Percentiles rank a stretch among this genome's conserved stretches.
These are phyloP conservation scores for Trypethelium eluteriae DNA, from an alignment of 495 filamentous ascomycete genomes.

Conservation along the genomic window DNA sequence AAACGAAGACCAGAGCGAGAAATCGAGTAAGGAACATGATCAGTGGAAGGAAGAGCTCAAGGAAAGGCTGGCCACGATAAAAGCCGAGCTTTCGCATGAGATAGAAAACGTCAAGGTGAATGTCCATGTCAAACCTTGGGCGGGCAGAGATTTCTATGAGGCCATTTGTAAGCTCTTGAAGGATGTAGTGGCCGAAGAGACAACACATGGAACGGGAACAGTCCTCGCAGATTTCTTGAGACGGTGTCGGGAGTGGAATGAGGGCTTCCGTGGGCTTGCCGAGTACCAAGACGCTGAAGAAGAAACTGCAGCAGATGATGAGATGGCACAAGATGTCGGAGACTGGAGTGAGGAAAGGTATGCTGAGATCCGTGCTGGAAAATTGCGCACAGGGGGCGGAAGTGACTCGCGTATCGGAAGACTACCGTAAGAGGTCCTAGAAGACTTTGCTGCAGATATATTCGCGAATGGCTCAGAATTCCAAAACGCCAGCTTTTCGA, in stretches of 20 bases:
- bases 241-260: neutral
- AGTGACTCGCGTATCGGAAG: neutral
- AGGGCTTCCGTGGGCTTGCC: neutral
- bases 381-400: neutral
- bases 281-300: neutral
- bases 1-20: no score
- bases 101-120: no score
- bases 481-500: no score
- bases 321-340: neutral
- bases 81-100: no score
- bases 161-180: no score
- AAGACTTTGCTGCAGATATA: no score
- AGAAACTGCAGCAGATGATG: neutral
- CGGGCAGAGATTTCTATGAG: no score
- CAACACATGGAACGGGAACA: neutral
- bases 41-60: no score
- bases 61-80: no score
- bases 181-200: neutral
- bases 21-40: no score
- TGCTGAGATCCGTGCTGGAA: neutral
- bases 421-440: neutral
- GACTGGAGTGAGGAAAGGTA: neutral
- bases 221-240: neutral
- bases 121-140: no score
- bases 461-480: no score